These are phyloP conservation scores for Baorangia bicolor DNA, from an alignment of 768 basidiomycete species.

Conservation along the genomic window DNA sequence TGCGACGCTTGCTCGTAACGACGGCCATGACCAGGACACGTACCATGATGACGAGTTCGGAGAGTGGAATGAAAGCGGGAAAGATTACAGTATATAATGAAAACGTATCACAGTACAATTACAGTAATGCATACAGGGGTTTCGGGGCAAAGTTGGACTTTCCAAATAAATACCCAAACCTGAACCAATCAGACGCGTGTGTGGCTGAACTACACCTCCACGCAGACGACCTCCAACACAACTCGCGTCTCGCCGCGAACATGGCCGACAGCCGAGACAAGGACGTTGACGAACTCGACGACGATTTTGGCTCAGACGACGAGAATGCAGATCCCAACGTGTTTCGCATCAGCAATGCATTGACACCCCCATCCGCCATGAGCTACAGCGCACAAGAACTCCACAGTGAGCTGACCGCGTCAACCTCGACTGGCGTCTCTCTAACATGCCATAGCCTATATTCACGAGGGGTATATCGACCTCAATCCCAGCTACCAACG, in stretches of 20 bases:
- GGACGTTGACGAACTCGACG: constrained; percentile 51
- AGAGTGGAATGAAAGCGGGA: constrained; percentile 28
- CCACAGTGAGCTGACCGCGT: constrained; percentile 41
- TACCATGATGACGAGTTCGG: constrained; percentile 35
- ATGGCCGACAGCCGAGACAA: constrained; percentile 30
- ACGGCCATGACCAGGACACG: constrained; percentile 7
- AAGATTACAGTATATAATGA: constrained; percentile 1
- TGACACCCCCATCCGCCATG: constrained; percentile 41
- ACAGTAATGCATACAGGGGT: too few relatives aligned
- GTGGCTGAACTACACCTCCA: constrained; percentile 11
- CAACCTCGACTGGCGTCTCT: neutral
- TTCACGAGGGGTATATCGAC: constrained; percentile 70
- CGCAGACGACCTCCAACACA: neutral
- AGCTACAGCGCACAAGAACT: constrained; percentile 46
- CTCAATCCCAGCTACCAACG: constrained; percentile 71
- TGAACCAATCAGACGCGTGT: constrained; percentile 2
- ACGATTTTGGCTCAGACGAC: constrained; percentile 41
- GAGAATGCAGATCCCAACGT: constrained; percentile 38
- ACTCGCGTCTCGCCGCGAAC: neutral
- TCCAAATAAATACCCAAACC: neutral
- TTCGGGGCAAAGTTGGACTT: too few relatives aligned
- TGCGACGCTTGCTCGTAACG: constrained; percentile 31
- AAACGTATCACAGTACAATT: too few relatives aligned
- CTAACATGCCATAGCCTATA: constrained; percentile 43
- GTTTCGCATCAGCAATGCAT: constrained; percentile 44